A percentile compares a stretch with the other conserved stretches of the same genome.
Evolutionary conservation across 1,284 basidiomycete genomes (phyloP).

Genomic region (Entoloma clypeatum): DNA sequence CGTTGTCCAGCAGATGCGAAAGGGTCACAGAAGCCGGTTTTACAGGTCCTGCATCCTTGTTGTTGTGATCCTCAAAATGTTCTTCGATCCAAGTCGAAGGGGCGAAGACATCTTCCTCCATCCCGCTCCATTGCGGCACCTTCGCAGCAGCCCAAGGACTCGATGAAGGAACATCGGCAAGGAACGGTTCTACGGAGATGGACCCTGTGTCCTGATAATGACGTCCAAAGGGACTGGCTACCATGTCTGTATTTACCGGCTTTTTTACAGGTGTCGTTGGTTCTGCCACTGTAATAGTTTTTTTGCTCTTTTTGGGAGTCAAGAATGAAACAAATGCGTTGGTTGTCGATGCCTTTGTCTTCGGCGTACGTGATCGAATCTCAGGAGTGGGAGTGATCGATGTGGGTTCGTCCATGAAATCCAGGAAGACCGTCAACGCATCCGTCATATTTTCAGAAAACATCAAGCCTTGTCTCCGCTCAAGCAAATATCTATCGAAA

Average conservation of each 20-base stretch:
- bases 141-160: constrained; percentile 62
- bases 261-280: constrained; percentile 42
- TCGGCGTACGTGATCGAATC: constrained; percentile 39
- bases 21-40: constrained; percentile 59
- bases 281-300: constrained; percentile 33
- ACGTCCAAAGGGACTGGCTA: constrained; percentile 76
- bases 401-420: constrained; percentile 47
- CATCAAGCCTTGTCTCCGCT: constrained; percentile 85
- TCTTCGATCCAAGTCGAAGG: constrained; percentile 55
- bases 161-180: constrained; percentile 54
- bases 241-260: constrained; percentile 39
- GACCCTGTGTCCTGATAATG: constrained; percentile 82
- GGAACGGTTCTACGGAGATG: constrained; percentile 69
- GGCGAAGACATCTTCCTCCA: constrained; percentile 67
- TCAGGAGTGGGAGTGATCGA: constrained; percentile 23
- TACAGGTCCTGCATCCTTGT: constrained; percentile 29
- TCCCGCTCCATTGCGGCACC: constrained; percentile 46
- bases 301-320: constrained; percentile 68
- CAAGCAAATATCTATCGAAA: constrained; percentile 83
- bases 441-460: constrained; percentile 94
- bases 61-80: constrained; percentile 24
- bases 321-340: constrained; percentile 73
- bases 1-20: constrained; percentile 88
- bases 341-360: constrained; percentile 47
- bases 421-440: constrained; percentile 73